Evolutionary conservation across 1,284 basidiomycete genomes (phyloP).

Genomic region (Uromyces viciae-fabae): DNA sequence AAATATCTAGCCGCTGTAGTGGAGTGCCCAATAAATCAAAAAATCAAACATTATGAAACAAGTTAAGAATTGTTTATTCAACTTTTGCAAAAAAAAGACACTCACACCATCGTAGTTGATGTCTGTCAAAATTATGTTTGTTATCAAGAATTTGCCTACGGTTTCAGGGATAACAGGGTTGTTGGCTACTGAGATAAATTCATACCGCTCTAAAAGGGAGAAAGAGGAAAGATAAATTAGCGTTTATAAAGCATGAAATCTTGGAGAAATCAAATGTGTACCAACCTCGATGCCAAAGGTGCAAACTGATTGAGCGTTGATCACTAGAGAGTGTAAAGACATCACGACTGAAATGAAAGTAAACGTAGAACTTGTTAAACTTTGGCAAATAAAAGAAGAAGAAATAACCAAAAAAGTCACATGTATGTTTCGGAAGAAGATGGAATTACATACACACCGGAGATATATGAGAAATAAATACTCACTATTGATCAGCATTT

Average conservation of each 20-base stretch:
- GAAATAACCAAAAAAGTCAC: too few species aligned
- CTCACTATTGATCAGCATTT: slow-evolving; percentile 89
- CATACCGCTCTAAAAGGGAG: slow-evolving; percentile 8
- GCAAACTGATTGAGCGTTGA: slow-evolving; percentile 69
- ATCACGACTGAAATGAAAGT: slow-evolving; percentile 64
- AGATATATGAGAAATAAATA: slow-evolving; percentile 46
- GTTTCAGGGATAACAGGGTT: slow-evolving; percentile 40
- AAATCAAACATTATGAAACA: neutral
- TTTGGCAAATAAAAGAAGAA: slow-evolving; percentile 9
- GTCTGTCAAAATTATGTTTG: slow-evolving; percentile 37
- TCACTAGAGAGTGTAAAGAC: slow-evolving; percentile 70
- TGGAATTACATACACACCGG: too few species aligned
- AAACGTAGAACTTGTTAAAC: neutral
- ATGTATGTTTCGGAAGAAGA: too few species aligned
- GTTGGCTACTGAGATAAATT: slow-evolving; percentile 4
- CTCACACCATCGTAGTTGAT: slow-evolving; percentile 39
- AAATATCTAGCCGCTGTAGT: slow-evolving; percentile 16
- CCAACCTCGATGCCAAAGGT: slow-evolving; percentile 79
- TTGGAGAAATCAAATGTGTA: neutral
- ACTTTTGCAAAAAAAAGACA: neutral
- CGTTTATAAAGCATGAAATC: neutral
- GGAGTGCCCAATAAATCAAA: neutral
- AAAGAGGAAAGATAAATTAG: neutral
- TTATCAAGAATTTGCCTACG: slow-evolving; percentile 24
- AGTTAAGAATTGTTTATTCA: neutral